Base-by-base conservation (phyloP, 2,329 filamentous ascomycete genomes). In the Colletotrichum sp. region DNA sequence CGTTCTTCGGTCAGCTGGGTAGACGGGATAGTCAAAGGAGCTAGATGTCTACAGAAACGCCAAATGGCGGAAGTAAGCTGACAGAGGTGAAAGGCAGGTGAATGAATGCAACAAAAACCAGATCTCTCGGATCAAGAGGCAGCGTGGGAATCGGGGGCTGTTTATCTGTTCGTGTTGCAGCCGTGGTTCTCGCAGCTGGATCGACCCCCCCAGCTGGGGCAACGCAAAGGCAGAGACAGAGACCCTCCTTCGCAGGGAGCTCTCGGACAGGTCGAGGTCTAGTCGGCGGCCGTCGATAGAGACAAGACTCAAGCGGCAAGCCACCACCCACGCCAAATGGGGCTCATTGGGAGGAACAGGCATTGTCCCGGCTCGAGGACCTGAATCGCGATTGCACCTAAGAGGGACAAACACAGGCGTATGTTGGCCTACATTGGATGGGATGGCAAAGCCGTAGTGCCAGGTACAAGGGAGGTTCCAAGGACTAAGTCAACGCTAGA, bases 381-480 rank as follows among this genome's bases (percentile, higher is more conserved):
- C 64, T 69, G 73, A 73, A 65, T 69, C 59, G 73, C 52, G 44
- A 49, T 36, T 69, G 24, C 49, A 34, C 62, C 44, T 21, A 9
- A 60, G 39, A 65, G 24, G 21, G 64, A 60, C 57, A 76, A 49
- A 59, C 21, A 72, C 21, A 63, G 39, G 57, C 44, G 55, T 32
- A 16, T 57, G 36, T 34, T 32, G 39, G 57, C 44, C 44, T 52
- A 52, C 44, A 52, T 52, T 52, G n/a, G 60, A 59, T 21, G 55
- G 30, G 28, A 55, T 32, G 34, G 49, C n/a, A 66, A 72, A 63
- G 39, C 69, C 57, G 59, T 49, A 64, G 57, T 60, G 64, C 64
- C 73, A 68, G 73, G 70, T 76, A 76, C 73, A 65, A 73, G 70
- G 69, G 57, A 64, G 18, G 57, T 72, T 68, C 55, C 62, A 67